phyloP scores from a whole-genome alignment of 306 rosid genomes.

The Gleditsia sinensis region DNA sequence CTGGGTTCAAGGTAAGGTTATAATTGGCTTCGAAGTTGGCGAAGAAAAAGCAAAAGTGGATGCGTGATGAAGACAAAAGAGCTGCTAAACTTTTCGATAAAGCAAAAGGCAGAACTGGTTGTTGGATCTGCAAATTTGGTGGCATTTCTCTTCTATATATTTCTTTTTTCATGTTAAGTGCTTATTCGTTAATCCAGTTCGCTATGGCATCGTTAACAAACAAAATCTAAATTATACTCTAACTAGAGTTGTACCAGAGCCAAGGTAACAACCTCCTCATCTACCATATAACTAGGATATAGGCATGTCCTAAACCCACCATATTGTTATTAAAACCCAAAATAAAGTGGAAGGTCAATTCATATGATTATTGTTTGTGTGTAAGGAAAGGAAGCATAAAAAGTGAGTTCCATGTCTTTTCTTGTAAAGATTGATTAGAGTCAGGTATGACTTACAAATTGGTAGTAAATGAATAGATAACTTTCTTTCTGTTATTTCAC shows the following conservation, averaged over 20 bases:
- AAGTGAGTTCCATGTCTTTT: too few relatives aligned
- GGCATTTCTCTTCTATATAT: conserved; percentile 6
- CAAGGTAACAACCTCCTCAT: background rate
- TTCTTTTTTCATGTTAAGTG: background rate
- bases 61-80: conserved; percentile 51
- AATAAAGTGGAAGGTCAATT: background rate
- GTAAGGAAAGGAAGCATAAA: background rate
- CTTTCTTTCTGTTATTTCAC: background rate
- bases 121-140: conserved; percentile 57
- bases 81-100: conserved; percentile 47
- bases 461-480: background rate
- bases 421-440: too few relatives aligned
- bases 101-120: conserved; percentile 44
- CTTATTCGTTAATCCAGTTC: background rate
- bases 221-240: background rate
- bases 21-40: conserved; percentile 28
- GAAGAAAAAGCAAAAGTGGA: conserved; percentile 32
- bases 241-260: background rate
- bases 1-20: conserved; percentile 18
- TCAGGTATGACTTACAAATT: background rate
- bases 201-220: conserved; percentile 6
- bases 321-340: background rate
- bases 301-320: background rate
- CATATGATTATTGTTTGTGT: background rate
- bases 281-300: too few relatives aligned